Evolutionary conservation across 768 basidiomycete genomes (phyloP), one percentile per base, ranked within the genome.

Genomic region (Lentinus brumalis): DNA sequence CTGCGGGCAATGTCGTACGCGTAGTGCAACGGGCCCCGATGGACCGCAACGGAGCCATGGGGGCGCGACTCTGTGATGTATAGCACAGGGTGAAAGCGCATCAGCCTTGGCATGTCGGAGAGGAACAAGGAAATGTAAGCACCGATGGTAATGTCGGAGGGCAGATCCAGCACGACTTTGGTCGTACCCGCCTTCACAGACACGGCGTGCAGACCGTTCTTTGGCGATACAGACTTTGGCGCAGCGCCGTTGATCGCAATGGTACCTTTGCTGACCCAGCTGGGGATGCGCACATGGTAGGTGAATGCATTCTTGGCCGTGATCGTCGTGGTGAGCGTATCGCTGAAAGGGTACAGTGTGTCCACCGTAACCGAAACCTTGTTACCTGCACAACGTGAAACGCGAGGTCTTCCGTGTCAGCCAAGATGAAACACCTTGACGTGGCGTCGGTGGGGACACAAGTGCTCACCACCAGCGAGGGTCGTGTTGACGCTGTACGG

Each of bases 21-120:
- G 66, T 83, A 85, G 69, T 84, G 76, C 45, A 85, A 67, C 10
- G 83, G 80, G 15, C 83, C 83, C 8, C 83, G 79, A 49, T 85
- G 82, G 15, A 85, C 75, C 9, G 83, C 83, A 51, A 83, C 74
- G 8, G 81, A 82, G 8, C 78, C 77, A 63, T 83, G 78, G 16
- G 82, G 81, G 18, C 83, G 76, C 31, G 66, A 75, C 68, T 86
- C 83, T 84, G 63, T 14, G 2, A 2, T 26, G 21, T 32, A 3
- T 39, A 38, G 41, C 9, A 31, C 3, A 49, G 41, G n/a, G 26
- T 41, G 47, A 50, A 35, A 8, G 59, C 12, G 39, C 38, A 29
- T n/a, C 4, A 16, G 16, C 41, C 14, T 9, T 5, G 39, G 26
- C 18, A 49, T 7, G 38, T 29, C 52, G 21, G 9, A 38, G 38